phyloP scores from a whole-genome alignment of 805 yeast species.

The Candida peoriensis region DNA sequence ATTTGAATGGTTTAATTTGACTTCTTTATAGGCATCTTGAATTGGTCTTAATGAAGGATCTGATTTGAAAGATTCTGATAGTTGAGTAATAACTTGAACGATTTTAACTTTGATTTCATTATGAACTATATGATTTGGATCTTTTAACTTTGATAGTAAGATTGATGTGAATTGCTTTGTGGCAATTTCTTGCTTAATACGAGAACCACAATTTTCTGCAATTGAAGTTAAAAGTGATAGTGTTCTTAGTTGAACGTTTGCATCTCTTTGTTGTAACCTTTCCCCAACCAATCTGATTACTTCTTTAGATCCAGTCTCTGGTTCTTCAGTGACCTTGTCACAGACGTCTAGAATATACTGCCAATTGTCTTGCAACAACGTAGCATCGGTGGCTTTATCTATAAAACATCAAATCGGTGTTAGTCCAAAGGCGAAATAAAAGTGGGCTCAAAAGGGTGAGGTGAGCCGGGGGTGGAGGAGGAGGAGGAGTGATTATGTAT shows the following conservation, averaged over 20 bases:
- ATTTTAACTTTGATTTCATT: slow-evolving; percentile 59
- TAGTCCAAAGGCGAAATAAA: not conserved
- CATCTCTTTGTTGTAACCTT: slow-evolving; percentile 49
- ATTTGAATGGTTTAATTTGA: slow-evolving; percentile 38
- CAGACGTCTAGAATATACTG: slow-evolving; percentile 58
- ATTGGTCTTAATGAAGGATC: slow-evolving; percentile 79
- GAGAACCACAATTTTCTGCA: slow-evolving; percentile 75
- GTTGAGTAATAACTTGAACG: slow-evolving; percentile 62
- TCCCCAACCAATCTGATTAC: slow-evolving; percentile 42
- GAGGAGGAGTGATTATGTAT: not conserved
- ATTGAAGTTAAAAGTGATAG: slow-evolving; percentile 51
- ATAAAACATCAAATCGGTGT: not conserved
- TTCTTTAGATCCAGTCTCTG: slow-evolving; percentile 45
- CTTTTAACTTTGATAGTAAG: slow-evolving; percentile 46
- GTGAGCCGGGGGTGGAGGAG: too few relatives aligned
- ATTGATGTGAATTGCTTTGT: slow-evolving; percentile 46
- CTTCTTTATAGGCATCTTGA: slow-evolving; percentile 51
- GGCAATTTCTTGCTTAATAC: slow-evolving; percentile 58
- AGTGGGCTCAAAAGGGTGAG: too few relatives aligned
- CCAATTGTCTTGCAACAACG: slow-evolving; percentile 65
- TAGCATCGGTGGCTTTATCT: slow-evolving; percentile 57
- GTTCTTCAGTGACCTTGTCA: slow-evolving; percentile 57
- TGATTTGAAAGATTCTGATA: slow-evolving; percentile 54
- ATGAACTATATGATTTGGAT: slow-evolving; percentile 50
- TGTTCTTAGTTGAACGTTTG: slow-evolving; percentile 60